Evolutionary conservation across 352 stramenopile genomes (phyloP), one percentile per base, ranked within the genome.

Genomic region (Phytophthora fragariaefolia): DNA sequence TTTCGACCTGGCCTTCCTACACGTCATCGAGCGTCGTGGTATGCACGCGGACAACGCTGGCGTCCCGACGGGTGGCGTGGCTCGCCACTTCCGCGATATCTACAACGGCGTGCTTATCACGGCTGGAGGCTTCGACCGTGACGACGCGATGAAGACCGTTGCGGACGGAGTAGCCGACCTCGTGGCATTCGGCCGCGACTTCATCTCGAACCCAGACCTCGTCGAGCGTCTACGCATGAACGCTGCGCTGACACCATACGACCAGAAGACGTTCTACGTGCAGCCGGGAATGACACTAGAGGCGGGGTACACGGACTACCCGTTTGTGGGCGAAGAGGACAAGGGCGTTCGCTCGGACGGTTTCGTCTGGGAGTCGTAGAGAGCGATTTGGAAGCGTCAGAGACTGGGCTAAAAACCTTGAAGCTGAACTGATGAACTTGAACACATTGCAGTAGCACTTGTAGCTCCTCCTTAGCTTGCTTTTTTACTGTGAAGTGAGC

Each of bases 51-150:
- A 76, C 54, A 73, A 69, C 30, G 9, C 40, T 5, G 18, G 59
- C 6, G 59, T 58, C 0, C 74, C 79, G 4, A 53, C 58, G n/a
- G 54, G 70, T 15, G 80, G 77, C 9, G 73, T 73, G 34, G 54
- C 62, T 6, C 36, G 13, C 20, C 43, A 68, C 38, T 90, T 89
- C 62, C 76, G 83, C 42, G 40, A 59, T 4, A 51, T 81, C 12
- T 93, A 90, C 84, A 73, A 82, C 3, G 82, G 83, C 15, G 60
- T 85, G 15, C 50, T 92, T 28, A 76, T 89, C 27, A 77, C 76
- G 1, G 67, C 69, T 2, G 79, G 71, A 0, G 75, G 75, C 17
- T 91, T 77, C 59, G 65, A 69, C 18, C 71, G 68, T 17, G 64
- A 71, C 23, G 76, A 61, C 18, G 56, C 74, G 18, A 77, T 85